Evolutionary conservation across 164 flowering plant species (phyloP).

Genomic region (Vitis riparia): DNA sequence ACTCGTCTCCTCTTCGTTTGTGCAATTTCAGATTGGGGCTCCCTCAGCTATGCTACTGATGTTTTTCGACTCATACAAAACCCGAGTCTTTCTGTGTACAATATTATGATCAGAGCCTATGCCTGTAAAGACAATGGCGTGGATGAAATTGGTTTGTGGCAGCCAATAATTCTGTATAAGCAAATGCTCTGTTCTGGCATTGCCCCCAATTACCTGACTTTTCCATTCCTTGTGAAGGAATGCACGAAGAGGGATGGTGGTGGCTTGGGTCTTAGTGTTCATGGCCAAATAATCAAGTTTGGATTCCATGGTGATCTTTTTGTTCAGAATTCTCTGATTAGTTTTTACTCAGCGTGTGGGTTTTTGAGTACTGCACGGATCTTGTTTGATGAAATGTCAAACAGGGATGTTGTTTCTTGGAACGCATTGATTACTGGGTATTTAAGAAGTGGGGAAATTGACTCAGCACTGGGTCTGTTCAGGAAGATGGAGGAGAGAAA

Average conservation of each 20-base stretch:
- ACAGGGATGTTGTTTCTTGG: constrained; percentile 72
- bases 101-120: constrained; percentile 66
- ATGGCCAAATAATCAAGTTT: constrained; percentile 41
- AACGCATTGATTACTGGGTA: constrained; percentile 66
- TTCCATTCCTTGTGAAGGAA: constrained; percentile 66
- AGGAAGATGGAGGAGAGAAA: constrained; percentile 40
- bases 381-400: constrained; percentile 63
- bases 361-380: constrained; percentile 27
- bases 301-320: constrained; percentile 46
- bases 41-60: constrained; percentile 45
- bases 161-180: constrained; percentile 43
- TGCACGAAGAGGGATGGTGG: constrained; percentile 36
- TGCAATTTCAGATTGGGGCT: constrained; percentile 36
- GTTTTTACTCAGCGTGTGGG: constrained; percentile 39
- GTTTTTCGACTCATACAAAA: constrained; percentile 34
- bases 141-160: constrained; percentile 3
- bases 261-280: constrained; percentile 38
- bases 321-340: constrained; percentile 49
- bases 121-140: constrained; percentile 15
- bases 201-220: constrained; percentile 55
- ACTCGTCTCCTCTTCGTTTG: constrained; percentile 62
- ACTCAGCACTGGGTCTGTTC: constrained; percentile 51
- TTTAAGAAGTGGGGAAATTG: constrained; percentile 60
- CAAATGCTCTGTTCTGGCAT: constrained; percentile 45
- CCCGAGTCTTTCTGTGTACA: constrained; percentile 48